Percentiles rank a stretch among this genome's conserved stretches.
These are phyloP conservation scores for Pisolithus marmoratus DNA, from an alignment of 768 basidiomycete genomes.

Conservation along the genomic window DNA sequence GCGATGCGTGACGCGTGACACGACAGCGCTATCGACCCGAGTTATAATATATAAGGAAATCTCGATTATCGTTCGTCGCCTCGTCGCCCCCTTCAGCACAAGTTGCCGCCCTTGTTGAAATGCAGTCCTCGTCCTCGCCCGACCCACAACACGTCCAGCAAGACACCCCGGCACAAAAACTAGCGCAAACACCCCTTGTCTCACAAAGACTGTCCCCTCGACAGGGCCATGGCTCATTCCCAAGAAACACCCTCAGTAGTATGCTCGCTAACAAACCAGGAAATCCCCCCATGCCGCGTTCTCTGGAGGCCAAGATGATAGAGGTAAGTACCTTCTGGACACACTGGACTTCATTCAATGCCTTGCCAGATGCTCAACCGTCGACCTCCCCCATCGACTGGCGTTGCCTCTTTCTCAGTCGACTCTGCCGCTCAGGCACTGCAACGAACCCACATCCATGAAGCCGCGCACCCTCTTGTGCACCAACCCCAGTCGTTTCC, in stretches of 20 bases:
- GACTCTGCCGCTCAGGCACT: slow-evolving; percentile 39
- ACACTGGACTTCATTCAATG: neutral
- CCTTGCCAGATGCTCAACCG: slow-evolving; percentile 42
- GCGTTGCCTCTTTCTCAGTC: slow-evolving; percentile 24
- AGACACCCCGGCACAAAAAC: slow-evolving; percentile 5
- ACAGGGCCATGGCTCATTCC: slow-evolving; percentile 11
- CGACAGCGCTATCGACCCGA: slow-evolving; percentile 3
- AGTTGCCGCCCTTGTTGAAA: neutral
- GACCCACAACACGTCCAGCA: slow-evolving; percentile 17
- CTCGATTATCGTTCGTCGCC: slow-evolving; percentile 24
- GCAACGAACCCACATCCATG: slow-evolving; percentile 31
- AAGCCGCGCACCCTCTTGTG: slow-evolving; percentile 22
- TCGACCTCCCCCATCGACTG: slow-evolving; percentile 22
- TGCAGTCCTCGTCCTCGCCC: slow-evolving; percentile 1
- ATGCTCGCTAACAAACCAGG: slow-evolving; percentile 40
- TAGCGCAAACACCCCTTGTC: neutral
- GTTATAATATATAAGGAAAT: slow-evolving; percentile 23
- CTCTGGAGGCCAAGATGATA: slow-evolving; percentile 90
- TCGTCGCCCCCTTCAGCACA: slow-evolving; percentile 11
- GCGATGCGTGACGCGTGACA: slow-evolving; percentile 1
- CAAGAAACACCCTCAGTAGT: slow-evolving; percentile 29
- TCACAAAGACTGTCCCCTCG: slow-evolving; percentile 10
- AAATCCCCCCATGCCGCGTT: slow-evolving; percentile 76
- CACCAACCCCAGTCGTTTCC: slow-evolving; percentile 34
- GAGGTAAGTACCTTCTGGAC: slow-evolving; percentile 47